phyloP scores from a whole-genome alignment of 2,329 filamentous ascomycete species.

The Amesomyces nigricolor region DNA sequence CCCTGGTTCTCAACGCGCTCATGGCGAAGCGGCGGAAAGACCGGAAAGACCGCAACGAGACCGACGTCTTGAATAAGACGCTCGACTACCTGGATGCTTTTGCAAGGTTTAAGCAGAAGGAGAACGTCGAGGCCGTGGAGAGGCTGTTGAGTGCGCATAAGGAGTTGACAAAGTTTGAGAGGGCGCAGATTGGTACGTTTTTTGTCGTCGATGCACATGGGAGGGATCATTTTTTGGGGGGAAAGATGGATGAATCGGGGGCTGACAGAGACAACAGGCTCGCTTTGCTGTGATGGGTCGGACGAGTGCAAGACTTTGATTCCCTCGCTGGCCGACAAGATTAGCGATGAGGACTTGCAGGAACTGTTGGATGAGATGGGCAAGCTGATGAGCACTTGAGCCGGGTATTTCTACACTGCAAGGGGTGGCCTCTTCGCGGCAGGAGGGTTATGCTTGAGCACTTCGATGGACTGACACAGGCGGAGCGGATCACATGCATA shows the following conservation, averaged over 20 bases:
- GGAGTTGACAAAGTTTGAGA: constrained; percentile 85
- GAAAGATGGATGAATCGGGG: neutral
- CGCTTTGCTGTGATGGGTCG: constrained; percentile 82
- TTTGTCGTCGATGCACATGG: neutral
- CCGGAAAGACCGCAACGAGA: constrained; percentile 77
- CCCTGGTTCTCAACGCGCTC: constrained; percentile 85
- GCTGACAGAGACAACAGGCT: constrained; percentile 49
- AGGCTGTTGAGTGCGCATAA: constrained; percentile 73
- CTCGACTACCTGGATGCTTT: constrained; percentile 92
- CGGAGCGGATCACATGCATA: neutral
- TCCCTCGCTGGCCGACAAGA: constrained; percentile 82
- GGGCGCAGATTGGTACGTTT: constrained; percentile 74
- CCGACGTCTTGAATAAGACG: constrained; percentile 82
- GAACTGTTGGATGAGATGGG: constrained; percentile 85
- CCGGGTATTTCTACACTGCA: too few species aligned
- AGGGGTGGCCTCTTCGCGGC: neutral
- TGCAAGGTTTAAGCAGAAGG: constrained; percentile 89
- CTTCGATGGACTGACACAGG: too few species aligned
- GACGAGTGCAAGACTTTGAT: constrained; percentile 97
- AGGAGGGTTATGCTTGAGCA: neutral
- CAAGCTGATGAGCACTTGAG: constrained; percentile 54
- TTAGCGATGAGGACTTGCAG: constrained; percentile 81
- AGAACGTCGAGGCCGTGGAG: constrained; percentile 92
- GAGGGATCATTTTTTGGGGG: neutral
- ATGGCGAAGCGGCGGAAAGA: constrained; percentile 73